These are phyloP conservation scores for Planoprotostelium fungivorum DNA, from an alignment of 78 protist species.

Conservation along the genomic window DNA sequence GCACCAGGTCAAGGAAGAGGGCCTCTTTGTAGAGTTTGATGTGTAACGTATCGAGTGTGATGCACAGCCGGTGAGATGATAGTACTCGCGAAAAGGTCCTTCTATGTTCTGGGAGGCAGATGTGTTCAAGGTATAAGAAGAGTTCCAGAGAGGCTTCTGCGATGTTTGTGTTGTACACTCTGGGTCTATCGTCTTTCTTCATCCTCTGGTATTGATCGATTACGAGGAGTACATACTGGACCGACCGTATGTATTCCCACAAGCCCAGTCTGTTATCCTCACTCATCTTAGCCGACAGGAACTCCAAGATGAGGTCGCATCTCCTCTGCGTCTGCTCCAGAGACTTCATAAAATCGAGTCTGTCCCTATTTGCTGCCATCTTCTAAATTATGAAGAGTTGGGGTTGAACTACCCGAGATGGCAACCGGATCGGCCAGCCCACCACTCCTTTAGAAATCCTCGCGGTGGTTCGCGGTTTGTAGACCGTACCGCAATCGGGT, in stretches of 20 bases:
- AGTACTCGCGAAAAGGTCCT: background rate
- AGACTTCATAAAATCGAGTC: too few relatives aligned
- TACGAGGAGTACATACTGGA: background rate
- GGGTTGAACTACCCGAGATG: too few relatives aligned
- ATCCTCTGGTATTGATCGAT: background rate
- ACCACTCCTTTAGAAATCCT: too few relatives aligned
- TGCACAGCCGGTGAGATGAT: background rate
- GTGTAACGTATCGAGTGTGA: background rate
- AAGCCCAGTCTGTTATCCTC: too few relatives aligned
- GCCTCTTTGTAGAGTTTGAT: background rate
- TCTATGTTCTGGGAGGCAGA: background rate
- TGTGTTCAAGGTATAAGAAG: background rate
- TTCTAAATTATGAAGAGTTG: too few relatives aligned
- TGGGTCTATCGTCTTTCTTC: background rate
- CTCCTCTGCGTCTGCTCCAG: too few relatives aligned
- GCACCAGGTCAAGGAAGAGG: background rate
- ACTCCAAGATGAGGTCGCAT: too few relatives aligned
- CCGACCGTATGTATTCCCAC: background rate
- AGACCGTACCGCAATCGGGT: too few relatives aligned
- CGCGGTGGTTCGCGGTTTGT: too few relatives aligned
- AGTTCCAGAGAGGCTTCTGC: background rate
- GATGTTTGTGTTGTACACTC: background rate
- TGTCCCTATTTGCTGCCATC: too few relatives aligned
- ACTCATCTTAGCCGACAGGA: too few relatives aligned
- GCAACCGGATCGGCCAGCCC: too few relatives aligned